Base-by-base conservation (phyloP, 2,329 filamentous ascomycete species). In the Penicillium sp. region DNA sequence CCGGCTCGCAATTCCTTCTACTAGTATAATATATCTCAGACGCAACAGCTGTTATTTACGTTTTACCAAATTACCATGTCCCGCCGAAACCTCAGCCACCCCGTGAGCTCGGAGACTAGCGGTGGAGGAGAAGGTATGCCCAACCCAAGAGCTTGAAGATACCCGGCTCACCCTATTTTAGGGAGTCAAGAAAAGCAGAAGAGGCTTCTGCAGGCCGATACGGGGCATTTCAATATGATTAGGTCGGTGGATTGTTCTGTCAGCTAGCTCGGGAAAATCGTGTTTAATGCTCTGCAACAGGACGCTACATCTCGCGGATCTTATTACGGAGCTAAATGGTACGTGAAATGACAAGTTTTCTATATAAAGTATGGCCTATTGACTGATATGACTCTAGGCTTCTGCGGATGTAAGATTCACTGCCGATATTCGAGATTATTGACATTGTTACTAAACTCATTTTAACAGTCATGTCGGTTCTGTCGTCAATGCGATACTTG, bases 401-500 rank as follows among this genome's bases (percentile, higher is more conserved):
- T 79, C 60, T 79, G 77, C 57, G 77, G 77, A 71, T 75, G 76
- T 72, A 75, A 68, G 74, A 16, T 2, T 54, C 30, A 16, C 24
- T 12, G 9, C 14, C 21, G 42, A 26, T 20, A 24, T 12, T 20
- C 42, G 18, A 35, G 28, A n/a, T n/a, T 20, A 3, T 52, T 18
- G 43, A 24, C 12, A 2, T 14, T 30, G 21, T 57, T 20, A 38
- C 51, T 54, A 50, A 56, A 23, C 47, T n/a, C 45, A 35, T 40
- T 16, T 47, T 48, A 62, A 62, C 60, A 78, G 85, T 96, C 73
- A 93, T 97, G 88, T 97, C 93, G 70, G 84, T 99, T 69, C 92
- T 97, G 77, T 92, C 91, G 47, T 96, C 91, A 23, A 84, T 99
- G 77, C 90, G 91, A 64, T 97, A 97, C 81, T 83, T 96, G 61